Evolutionary conservation across 139 green algal species (phyloP), one percentile per base, ranked within the genome.

Genomic region (Picochlorum sp.): DNA sequence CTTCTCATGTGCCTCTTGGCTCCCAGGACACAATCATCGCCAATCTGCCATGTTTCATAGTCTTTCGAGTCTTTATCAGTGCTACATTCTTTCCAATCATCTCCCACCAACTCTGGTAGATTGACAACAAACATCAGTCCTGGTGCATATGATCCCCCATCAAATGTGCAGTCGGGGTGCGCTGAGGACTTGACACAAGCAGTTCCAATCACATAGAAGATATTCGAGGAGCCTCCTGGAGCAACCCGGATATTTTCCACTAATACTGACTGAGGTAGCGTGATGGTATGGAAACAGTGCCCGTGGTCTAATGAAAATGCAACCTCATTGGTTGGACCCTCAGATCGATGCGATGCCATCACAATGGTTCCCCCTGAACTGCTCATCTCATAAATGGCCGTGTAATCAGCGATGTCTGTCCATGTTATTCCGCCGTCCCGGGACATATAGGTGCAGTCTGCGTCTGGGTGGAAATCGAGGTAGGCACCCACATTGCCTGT

Each of bases 191-290:
- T 74, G 18, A 74, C 23, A 75, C 88, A 95, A n/a, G 74, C 78
- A 14, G 68, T 61, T 26, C 91, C 92, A 68, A 96, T 86, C 28
- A 97, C 73, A 13, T 96, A 38, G 61, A 98, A 96, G 21, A 82
- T 54, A 30, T 84, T 71, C 7, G 72, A 70, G 51, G 78, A 71
- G 4, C 78, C 82, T 24, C 80, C 71, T 1, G 87, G 85, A 76
- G 92, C 82, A 52, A 88, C 80, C 61, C 88, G 79, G 70, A 98
- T 95, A 69, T 98, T 98, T 38, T 90, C 75, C 0, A 98, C 78
- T 34, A 81, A 61, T 11, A 98, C 77, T n/a, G 82, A 71, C 49
- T 83, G 63, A 1, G 62, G 46, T 30, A 97, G 80, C 16, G 73
- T 46, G 23, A 97, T 81, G 3, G 56, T 68, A 50, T 89, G 64